Evolutionary conservation across 257 asterid species (phyloP), one percentile per base, ranked within the genome.

Genomic region (Fraxinus americana): DNA sequence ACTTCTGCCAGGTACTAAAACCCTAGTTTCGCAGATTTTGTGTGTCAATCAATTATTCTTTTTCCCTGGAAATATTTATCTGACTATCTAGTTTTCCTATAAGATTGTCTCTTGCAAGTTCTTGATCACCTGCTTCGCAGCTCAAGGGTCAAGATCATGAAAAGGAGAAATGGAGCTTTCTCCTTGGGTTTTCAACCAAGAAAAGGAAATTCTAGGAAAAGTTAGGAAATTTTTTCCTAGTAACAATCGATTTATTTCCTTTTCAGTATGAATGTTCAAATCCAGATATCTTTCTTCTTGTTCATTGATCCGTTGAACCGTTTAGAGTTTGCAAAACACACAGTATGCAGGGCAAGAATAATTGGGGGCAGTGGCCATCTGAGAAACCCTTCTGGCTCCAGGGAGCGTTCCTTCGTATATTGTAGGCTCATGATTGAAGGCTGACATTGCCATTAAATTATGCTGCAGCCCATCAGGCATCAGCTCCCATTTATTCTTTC

Each of bases 351-450:
- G 81, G 78, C 79, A 36, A 67, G 52, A 54, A 54, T 12, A 45
- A 77, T 50, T 68, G 50, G 69, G 69, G 72, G 72, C 71, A 71
- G 41, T 43, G 72, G 74, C n/a, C 38, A 71, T 63, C 70, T 66
- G 57, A 48, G 57, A 14, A 48, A 48, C 57, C 57, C 16, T 41
- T 80, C 65, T 34, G 63, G 11, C 48, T 80, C 76, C 77, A 43
- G 78, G 9, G 41, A 7, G 76, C 38, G 25, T n/a, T 41, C 57
- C 38, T 13, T 73, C 39, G 21, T 81, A 71, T 68, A 74, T 57
- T 63, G 80, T 78, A 82, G 82, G 17, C 86, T 82, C 80, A 82
- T 82, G 75, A 82, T 82, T 82, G 86, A 78, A 45, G 67, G 45
- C 83, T 82, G 86, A 82, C 75, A 75, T 61, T 78, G 25, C 61